These are phyloP conservation scores for Venturia nashicola DNA, from an alignment of 2,329 filamentous ascomycete genomes.

Conservation along the genomic window DNA sequence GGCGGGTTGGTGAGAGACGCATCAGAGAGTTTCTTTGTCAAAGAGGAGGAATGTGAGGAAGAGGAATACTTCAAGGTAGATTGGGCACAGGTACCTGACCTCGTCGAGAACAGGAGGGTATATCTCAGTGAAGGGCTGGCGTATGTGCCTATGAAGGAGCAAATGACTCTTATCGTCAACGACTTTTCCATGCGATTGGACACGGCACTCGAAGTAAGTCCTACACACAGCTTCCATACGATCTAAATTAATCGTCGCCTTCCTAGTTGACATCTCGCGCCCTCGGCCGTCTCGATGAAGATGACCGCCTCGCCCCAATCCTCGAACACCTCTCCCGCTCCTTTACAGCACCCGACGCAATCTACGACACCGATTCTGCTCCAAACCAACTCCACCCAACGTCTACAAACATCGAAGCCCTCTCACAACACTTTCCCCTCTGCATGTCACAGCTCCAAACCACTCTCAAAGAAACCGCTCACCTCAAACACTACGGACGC, in stretches of 20 bases:
- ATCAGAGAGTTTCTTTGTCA: slow-evolving; percentile 24
- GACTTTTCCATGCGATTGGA: slow-evolving; percentile 77
- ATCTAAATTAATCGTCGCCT: not conserved
- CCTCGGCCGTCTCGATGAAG: slow-evolving; percentile 85
- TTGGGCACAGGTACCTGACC: slow-evolving; percentile 83
- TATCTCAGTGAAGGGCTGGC: slow-evolving; percentile 73
- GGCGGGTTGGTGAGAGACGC: slow-evolving; percentile 46
- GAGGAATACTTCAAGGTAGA: slow-evolving; percentile 94
- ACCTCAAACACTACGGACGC: slow-evolving; percentile 86
- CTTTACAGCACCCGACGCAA: slow-evolving; percentile 82
- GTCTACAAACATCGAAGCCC: slow-evolving; percentile 64
- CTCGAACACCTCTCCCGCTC: slow-evolving; percentile 82
- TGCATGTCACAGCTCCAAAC: slow-evolving; percentile 61
- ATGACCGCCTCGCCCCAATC: slow-evolving; percentile 73
- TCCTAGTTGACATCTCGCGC: slow-evolving; percentile 72
- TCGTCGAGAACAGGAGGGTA: slow-evolving; percentile 69
- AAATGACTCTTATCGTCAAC: slow-evolving; percentile 76
- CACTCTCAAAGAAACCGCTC: slow-evolving; percentile 71
- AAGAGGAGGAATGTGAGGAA: slow-evolving; percentile 46
- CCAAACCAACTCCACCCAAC: slow-evolving; percentile 47
- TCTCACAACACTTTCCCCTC: slow-evolving; percentile 67
- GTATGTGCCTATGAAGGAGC: slow-evolving; percentile 78
- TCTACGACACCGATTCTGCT: slow-evolving; percentile 56
- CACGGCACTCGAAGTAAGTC: slow-evolving; percentile 62
- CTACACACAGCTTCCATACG: not conserved